Evolutionary conservation across 1,139 yeast genomes (phyloP), one percentile per base, ranked within the genome.

Genomic region (Scheffersomyces titani): DNA sequence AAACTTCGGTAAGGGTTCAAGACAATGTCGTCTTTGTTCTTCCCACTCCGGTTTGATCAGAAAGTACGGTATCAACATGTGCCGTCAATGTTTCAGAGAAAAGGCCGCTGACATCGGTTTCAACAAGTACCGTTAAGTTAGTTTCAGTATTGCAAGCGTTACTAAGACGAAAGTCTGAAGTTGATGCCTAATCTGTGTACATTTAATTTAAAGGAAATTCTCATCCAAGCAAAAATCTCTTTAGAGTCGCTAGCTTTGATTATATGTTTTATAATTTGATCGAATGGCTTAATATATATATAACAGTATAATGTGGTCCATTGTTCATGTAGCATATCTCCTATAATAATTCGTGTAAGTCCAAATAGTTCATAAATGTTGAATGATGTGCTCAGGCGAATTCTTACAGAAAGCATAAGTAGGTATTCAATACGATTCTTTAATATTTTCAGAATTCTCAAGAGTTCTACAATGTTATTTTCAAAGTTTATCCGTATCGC

Each of bases 81-180:
- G 98, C 86, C 97, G 99, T 90, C 99, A 96, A 88, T 94, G 98
- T 86, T 96, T 96, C 98, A 93, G 99, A 89, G 99, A 96, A 86
- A 93, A 88, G 86, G 99, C 99, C 75, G 81, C 86, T 81, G 98
- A 94, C 84, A 96, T 96, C 78, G 99, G 99, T 80, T 96, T 96
- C 97, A 82, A 87, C 94, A 96, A 96, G 88, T 90, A 84, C 94
- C 94, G 97, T 88, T 92, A 92, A 89, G 74, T 63, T 63, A 59
- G 49, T 46, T 46, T 46, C 22, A 30, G 40, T 30, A 9, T 30
- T 13, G 16, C 40, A 30, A 4, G 40, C 40, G 13, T 30, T 30
- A 3, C 16, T 9, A 30, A 4, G 40, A 30, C 13, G 40, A 9
- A 30, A 30, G 40, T 30, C 40, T 30, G 16, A 30, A 30, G 40